These are phyloP conservation scores for Avicennia marina DNA, from an alignment of 257 asterid genomes.

Conservation along the genomic window DNA sequence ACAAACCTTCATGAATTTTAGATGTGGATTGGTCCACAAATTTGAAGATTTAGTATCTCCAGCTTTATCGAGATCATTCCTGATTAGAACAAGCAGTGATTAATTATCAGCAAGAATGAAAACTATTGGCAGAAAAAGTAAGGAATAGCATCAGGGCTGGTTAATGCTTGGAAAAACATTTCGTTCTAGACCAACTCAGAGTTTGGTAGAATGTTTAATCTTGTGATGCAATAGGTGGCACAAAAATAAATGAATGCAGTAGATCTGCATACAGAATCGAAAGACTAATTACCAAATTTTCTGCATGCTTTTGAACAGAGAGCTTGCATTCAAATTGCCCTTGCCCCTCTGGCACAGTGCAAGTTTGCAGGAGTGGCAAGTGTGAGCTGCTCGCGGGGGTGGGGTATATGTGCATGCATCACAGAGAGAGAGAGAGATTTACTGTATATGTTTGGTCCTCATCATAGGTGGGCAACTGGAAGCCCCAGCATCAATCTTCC, in stretches of 20 bases:
- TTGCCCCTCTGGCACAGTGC: no score
- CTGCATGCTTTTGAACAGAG: not conserved
- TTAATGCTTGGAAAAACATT: not conserved
- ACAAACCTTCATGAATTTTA: conserved; percentile 54
- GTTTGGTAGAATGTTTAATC: not conserved
- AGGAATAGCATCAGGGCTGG: no score
- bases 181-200: not conserved
- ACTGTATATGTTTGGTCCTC: conserved; percentile 26
- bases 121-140: conserved; percentile 18
- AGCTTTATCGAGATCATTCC: conserved; percentile 39
- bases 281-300: conserved; percentile 3
- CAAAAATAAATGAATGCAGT: not conserved
- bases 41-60: conserved; percentile 33
- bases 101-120: conserved; percentile 23
- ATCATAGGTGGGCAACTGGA: conserved; percentile 54
- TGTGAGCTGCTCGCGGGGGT: no score
- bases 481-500: conserved; percentile 28
- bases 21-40: conserved; percentile 50
- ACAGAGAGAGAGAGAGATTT: conserved; percentile 26
- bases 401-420: no score
- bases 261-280: conserved; percentile 5
- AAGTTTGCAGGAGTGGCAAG: no score
- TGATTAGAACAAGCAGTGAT: conserved; percentile 30
- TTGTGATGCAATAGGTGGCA: not conserved
- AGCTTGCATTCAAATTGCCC: no score